Conservation (phyloP, 306 rosid species). For the Nissolia schottii region DNA sequence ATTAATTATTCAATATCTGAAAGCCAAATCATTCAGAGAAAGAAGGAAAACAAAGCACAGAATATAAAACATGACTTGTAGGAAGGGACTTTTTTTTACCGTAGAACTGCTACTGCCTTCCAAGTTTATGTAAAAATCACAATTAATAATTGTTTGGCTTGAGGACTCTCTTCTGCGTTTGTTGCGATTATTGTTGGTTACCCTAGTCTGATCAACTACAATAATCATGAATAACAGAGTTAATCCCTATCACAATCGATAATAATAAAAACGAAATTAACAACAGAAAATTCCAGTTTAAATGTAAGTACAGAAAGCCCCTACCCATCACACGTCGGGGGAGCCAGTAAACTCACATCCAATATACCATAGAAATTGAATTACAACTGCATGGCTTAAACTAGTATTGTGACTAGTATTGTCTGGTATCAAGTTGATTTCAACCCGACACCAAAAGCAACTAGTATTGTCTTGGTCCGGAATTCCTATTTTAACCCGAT, state of each 20-base stretch:
- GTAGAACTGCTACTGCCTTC: constrained; percentile 56
- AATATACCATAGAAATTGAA: neutral
- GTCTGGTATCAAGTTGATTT: no score
- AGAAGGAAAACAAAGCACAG: neutral
- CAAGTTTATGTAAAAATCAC: constrained; percentile 61
- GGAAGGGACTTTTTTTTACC: constrained; percentile 43
- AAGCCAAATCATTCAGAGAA: neutral
- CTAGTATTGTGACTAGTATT: no score
- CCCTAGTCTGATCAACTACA: constrained; percentile 53
- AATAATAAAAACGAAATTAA: neutral
- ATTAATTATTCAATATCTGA: neutral
- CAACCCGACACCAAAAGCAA: no score
- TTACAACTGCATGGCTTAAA: no score
- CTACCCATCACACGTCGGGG: neutral
- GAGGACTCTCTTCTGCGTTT: constrained; percentile 57
- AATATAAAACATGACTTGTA: constrained; percentile 10
- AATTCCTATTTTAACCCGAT: no score
- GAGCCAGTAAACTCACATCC: neutral
- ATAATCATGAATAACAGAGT: constrained; percentile 20
- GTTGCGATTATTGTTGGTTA: constrained; percentile 29
- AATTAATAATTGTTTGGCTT: constrained; percentile 40
- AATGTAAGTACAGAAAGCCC: neutral
- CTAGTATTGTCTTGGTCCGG: no score
- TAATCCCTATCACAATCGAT: neutral
- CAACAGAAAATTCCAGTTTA: neutral